phyloP scores from a whole-genome alignment of 2,329 filamentous ascomycete genomes.

The Nemania abortiva region DNA sequence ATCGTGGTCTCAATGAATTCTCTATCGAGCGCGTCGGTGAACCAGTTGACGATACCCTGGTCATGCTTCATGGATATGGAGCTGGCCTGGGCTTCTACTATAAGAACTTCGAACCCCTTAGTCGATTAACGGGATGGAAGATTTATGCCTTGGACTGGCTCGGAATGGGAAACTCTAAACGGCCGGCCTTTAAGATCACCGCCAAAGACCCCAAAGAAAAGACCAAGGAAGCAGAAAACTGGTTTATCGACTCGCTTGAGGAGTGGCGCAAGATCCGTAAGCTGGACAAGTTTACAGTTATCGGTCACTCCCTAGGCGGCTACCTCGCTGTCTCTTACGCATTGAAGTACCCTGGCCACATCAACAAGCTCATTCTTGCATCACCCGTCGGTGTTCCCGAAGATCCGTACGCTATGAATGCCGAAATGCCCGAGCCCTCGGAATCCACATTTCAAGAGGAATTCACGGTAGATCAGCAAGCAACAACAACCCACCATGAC shows the following conservation, averaged over 20 bases:
- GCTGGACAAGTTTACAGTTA: constrained; percentile 91
- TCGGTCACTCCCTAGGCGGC: constrained; percentile 93
- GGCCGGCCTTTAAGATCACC: constrained; percentile 85
- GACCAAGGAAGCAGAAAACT: constrained; percentile 89
- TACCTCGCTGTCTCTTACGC: constrained; percentile 97
- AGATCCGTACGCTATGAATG: constrained; percentile 88
- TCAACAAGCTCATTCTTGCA: constrained; percentile 96
- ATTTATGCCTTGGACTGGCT: constrained; percentile 95
- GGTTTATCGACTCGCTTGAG: constrained; percentile 96
- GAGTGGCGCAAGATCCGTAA: constrained; percentile 93
- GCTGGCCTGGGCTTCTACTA: constrained; percentile 98
- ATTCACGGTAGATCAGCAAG: constrained; percentile 79
- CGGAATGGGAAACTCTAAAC: constrained; percentile 90
- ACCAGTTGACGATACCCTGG: constrained; percentile 83
- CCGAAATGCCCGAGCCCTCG: constrained; percentile 81
- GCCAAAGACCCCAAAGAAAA: constrained; percentile 84
- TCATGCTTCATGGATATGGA: constrained; percentile 97
- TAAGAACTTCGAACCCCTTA: constrained; percentile 94
- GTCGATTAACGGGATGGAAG: constrained; percentile 82
- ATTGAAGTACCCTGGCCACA: constrained; percentile 91
- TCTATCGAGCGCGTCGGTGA: constrained; percentile 87
- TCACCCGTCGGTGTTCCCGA: constrained; percentile 95
- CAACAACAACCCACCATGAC: constrained; percentile 46
- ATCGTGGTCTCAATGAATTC: constrained; percentile 92
- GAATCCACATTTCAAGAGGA: constrained; percentile 81